These are phyloP conservation scores for Licmophora abbreviata DNA, from an alignment of 108 stramenopile genomes.

Conservation along the genomic window DNA sequence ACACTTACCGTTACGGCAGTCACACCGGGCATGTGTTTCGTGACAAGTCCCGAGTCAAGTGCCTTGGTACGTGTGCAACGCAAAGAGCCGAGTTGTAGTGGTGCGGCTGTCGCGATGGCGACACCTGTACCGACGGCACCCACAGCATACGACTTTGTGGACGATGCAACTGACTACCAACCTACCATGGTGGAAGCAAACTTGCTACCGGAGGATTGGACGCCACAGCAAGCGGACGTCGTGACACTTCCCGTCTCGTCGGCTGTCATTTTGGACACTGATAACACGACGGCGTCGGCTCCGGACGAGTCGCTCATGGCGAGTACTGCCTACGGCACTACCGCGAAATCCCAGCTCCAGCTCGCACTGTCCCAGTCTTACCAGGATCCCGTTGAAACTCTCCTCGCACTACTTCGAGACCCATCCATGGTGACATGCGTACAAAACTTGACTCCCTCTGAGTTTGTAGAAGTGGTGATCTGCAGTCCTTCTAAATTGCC, in stretches of 20 bases:
- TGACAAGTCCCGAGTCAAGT: conserved; percentile 13
- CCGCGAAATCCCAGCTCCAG: too few species aligned
- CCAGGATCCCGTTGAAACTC: too few species aligned
- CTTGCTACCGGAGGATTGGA: conserved; percentile 10
- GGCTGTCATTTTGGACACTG: conserved; percentile 2
- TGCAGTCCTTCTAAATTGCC: too few species aligned
- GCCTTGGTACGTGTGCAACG: conserved; percentile 1
- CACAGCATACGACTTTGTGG: not conserved
- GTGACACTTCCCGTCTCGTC: conserved; percentile 7
- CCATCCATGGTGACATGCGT: not conserved
- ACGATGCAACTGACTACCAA: not conserved
- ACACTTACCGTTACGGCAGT: conserved; percentile 3
- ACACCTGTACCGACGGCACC: conserved; percentile 4
- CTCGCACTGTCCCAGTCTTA: too few species aligned
- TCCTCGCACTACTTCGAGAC: conserved; percentile 1
- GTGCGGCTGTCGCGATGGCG: not conserved
- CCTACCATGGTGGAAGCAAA: not conserved
- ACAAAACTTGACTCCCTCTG: conserved; percentile 11
- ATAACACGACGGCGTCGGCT: conserved; percentile 6
- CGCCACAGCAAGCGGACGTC: conserved; percentile 4
- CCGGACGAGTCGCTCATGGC: conserved; percentile 5
- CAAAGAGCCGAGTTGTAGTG: not conserved
- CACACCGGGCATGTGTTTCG: conserved; percentile 7
- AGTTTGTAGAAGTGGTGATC: conserved; percentile 16
- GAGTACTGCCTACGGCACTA: not conserved